A percentile compares a stretch with the other conserved stretches of the same genome.
Evolutionary conservation across 202 grass and related monocot genomes (phyloP).

Genomic region (Elaeis oleifera): DNA sequence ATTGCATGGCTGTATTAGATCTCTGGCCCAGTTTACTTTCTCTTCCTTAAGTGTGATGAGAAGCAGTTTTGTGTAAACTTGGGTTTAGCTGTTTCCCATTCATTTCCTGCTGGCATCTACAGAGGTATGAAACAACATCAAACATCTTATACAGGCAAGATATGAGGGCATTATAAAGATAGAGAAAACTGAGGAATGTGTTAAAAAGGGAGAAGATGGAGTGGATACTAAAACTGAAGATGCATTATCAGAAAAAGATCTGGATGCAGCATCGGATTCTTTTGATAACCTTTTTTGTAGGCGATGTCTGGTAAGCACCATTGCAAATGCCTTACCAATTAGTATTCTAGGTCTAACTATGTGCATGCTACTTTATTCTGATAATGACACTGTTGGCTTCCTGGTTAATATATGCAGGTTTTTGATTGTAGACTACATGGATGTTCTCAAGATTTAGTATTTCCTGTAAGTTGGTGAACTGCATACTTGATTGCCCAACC

Average conservation of each 20-base stretch:
- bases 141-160: constrained; percentile 60
- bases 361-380: constrained; percentile 11
- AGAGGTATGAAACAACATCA: constrained; percentile 20
- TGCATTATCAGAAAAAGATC: constrained; percentile 78
- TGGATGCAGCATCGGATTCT: constrained; percentile 89
- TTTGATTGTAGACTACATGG: constrained; percentile 97
- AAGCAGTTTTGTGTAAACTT: constrained; percentile 1
- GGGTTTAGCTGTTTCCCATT: constrained; percentile 33
- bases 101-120: constrained; percentile 18
- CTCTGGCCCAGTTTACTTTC: background rate
- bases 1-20: too few species aligned
- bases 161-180: constrained; percentile 47
- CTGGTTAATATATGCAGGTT: constrained; percentile 36
- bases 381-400: too few species aligned
- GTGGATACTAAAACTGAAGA: constrained; percentile 58
- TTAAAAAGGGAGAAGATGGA: constrained; percentile 34
- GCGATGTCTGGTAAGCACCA: constrained; percentile 63
- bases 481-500: constrained; percentile 29
- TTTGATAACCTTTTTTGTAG: constrained; percentile 98
- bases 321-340: constrained; percentile 4
- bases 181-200: constrained; percentile 48
- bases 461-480: constrained; percentile 68
- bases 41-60: background rate
- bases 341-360: constrained; percentile 12
- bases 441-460: constrained; percentile 97